Conservation (phyloP, 352 stramenopile species). For the Phytophthora colocasiae region DNA sequence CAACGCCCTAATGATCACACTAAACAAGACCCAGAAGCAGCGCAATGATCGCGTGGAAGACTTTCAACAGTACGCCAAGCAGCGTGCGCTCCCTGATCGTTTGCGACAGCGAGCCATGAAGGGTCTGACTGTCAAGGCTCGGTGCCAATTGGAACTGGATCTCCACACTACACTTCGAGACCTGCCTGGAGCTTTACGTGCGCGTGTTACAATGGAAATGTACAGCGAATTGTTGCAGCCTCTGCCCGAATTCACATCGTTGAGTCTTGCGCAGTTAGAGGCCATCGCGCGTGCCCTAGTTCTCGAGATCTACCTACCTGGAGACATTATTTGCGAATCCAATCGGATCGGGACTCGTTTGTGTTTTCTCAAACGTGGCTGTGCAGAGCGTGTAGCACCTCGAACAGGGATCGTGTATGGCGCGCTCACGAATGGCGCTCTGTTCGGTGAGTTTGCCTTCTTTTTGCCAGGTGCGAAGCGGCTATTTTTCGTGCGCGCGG, state of each 20-base stretch:
- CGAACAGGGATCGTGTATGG: constrained; percentile 49
- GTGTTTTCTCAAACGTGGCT: constrained; percentile 59
- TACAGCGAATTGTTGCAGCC: constrained; percentile 45
- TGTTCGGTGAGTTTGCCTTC: constrained; percentile 76
- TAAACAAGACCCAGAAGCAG: constrained; percentile 66
- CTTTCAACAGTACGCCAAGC: constrained; percentile 78
- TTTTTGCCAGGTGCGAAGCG: constrained; percentile 57
- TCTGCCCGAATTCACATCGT: constrained; percentile 43
- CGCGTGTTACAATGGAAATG: constrained; percentile 63
- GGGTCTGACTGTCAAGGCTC: constrained; percentile 60
- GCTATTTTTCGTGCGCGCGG: constrained; percentile 52
- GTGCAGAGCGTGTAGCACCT: constrained; percentile 53
- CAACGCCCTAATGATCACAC: constrained; percentile 71
- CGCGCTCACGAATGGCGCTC: constrained; percentile 30
- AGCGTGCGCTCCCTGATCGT: constrained; percentile 45
- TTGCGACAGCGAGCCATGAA: constrained; percentile 59
- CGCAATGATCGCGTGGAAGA: constrained; percentile 59
- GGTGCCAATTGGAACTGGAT: constrained; percentile 53
- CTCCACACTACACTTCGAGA: constrained; percentile 52
- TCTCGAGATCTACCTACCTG: constrained; percentile 71
- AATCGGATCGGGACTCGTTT: constrained; percentile 50
- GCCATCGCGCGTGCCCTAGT: constrained; percentile 52
- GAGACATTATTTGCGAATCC: constrained; percentile 65
- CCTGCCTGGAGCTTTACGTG: constrained; percentile 44
- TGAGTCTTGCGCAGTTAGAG: constrained; percentile 59